phyloP scores from a whole-genome alignment of 148 eudicot species.

The Nepenthes mirabilis region DNA sequence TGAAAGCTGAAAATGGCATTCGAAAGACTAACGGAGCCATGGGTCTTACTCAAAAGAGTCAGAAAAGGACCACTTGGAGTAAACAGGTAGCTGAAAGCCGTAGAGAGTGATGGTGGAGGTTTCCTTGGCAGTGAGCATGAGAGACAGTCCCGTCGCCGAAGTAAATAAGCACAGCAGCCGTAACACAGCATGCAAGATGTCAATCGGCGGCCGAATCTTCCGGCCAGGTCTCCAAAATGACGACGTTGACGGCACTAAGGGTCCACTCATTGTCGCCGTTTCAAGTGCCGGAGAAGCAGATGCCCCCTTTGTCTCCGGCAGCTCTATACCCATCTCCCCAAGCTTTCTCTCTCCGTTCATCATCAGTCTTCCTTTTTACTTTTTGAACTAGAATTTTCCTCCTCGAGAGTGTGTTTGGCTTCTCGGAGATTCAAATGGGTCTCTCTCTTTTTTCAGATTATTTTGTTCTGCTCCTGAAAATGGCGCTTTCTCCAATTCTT shows the following conservation, averaged over 20 bases:
- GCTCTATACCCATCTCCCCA: constrained; percentile 15
- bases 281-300: constrained; percentile 4
- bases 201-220: constrained; percentile 16
- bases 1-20: neutral
- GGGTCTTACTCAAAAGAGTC: constrained; percentile 63
- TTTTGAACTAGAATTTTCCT: neutral
- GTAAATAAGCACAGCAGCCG: constrained; percentile 39
- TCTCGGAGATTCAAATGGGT: no score
- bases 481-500: no score
- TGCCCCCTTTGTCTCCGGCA: constrained; percentile 14
- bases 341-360: neutral
- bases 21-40: neutral
- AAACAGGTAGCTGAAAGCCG: constrained; percentile 67
- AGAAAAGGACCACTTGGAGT: constrained; percentile 79
- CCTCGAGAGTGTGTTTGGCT: no score
- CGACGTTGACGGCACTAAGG: constrained; percentile 10
- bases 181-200: constrained; percentile 23
- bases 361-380: neutral
- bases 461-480: no score
- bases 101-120: constrained; percentile 38
- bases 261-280: constrained; percentile 22
- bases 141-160: constrained; percentile 25
- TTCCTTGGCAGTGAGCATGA: constrained; percentile 69
- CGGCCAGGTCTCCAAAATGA: constrained; percentile 6
- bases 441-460: no score